Evolutionary conservation across 1,139 yeast species (phyloP).

Genomic region (Lodderomyces elongisporus): DNA sequence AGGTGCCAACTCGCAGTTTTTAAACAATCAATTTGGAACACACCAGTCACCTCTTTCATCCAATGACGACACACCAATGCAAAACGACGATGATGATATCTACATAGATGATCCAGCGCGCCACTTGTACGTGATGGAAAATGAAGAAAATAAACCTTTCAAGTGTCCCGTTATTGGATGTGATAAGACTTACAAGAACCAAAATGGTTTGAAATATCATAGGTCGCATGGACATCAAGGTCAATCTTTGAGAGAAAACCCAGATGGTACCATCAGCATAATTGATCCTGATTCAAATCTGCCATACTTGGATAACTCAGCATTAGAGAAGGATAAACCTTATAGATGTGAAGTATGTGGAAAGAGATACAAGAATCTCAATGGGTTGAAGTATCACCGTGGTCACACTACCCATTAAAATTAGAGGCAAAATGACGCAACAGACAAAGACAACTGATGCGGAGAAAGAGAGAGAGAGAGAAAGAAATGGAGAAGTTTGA

Average conservation of each 20-base stretch:
- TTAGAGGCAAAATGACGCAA: not conserved
- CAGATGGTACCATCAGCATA: slow-evolving; percentile 88
- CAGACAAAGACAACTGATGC: not conserved
- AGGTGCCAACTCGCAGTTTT: slow-evolving; percentile 7
- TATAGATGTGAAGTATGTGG: slow-evolving; percentile 98
- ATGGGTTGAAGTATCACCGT: slow-evolving; percentile 94
- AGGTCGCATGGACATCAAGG: slow-evolving; percentile 96
- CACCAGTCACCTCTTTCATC: slow-evolving; percentile 16
- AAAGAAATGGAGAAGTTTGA: not conserved
- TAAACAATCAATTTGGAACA: slow-evolving; percentile 9
- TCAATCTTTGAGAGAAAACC: slow-evolving; percentile 83
- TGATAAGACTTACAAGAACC: slow-evolving; percentile 95
- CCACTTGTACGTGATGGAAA: slow-evolving; percentile 85
- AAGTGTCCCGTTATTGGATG: slow-evolving; percentile 98
- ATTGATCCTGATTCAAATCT: slow-evolving; percentile 90
- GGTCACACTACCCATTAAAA: slow-evolving; percentile 95
- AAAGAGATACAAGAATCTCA: slow-evolving; percentile 89
- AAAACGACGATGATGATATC: slow-evolving; percentile 47
- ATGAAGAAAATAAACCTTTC: slow-evolving; percentile 90
- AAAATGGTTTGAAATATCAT: slow-evolving; percentile 94
- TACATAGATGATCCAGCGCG: slow-evolving; percentile 92
- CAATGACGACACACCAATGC: slow-evolving; percentile 23
- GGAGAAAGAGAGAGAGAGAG: slow-evolving; percentile 1
- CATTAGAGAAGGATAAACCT: slow-evolving; percentile 96
- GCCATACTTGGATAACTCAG: slow-evolving; percentile 88